Conservation (phyloP, 768 basidiomycete species). For the Trichaptum fuscoviolaceum region DNA sequence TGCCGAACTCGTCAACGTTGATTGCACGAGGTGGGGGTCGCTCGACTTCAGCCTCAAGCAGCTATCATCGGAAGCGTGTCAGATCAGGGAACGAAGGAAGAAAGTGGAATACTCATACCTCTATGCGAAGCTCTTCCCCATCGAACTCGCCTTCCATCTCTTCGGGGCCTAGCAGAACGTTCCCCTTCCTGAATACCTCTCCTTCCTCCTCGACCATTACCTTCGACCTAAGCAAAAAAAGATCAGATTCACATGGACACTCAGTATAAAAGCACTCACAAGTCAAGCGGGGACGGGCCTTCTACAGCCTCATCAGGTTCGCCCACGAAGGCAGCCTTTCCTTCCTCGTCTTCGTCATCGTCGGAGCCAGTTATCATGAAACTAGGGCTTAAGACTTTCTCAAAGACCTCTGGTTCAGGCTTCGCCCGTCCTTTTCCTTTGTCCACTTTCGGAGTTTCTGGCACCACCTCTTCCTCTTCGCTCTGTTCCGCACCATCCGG, state of each 20-base stretch:
- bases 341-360: conserved; percentile 49
- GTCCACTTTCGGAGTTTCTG: conserved; percentile 60
- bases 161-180: conserved; percentile 69
- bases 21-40: conserved; percentile 74
- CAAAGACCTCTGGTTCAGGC: conserved; percentile 60
- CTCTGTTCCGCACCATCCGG: conserved; percentile 8
- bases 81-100: neutral
- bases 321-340: conserved; percentile 21
- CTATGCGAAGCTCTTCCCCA: conserved; percentile 81
- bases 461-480: conserved; percentile 26
- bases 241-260: neutral
- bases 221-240: conserved; percentile 45
- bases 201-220: conserved; percentile 93
- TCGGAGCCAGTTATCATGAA: conserved; percentile 25
- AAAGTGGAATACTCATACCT: conserved; percentile 38
- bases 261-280: conserved; percentile 34
- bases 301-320: conserved; percentile 9
- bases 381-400: conserved; percentile 57
- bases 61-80: conserved; percentile 32
- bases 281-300: conserved; percentile 34
- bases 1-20: conserved; percentile 41
- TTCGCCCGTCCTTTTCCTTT: conserved; percentile 76
- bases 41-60: conserved; percentile 82
- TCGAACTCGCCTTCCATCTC: conserved; percentile 89
- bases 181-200: conserved; percentile 92